These are phyloP conservation scores for Daldinia sp. DNA, from an alignment of 2,329 filamentous ascomycete species.

Conservation along the genomic window DNA sequence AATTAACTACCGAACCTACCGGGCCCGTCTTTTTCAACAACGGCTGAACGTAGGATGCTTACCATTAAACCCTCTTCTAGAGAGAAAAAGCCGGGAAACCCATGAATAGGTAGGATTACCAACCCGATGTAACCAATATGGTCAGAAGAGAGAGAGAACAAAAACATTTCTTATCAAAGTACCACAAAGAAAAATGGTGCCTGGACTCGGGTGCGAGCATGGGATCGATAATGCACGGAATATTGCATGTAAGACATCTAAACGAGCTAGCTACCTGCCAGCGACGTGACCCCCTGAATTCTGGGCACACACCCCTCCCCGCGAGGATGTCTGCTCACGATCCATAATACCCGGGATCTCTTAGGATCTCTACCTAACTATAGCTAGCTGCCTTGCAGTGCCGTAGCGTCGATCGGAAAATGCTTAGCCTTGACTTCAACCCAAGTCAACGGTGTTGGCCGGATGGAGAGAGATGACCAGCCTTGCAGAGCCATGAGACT, in stretches of 20 bases:
- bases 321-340: not conserved
- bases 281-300: conserved; percentile 2
- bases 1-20: conserved; percentile 1
- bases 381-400: conserved; percentile 4
- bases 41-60: conserved; percentile 7
- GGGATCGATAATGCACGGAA: conserved; percentile 25
- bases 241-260: conserved; percentile 29
- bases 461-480: conserved; percentile 12
- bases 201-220: conserved; percentile 20
- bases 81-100: not conserved
- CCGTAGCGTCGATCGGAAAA: conserved; percentile 13
- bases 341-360: conserved; percentile 2
- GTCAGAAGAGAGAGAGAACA: not conserved
- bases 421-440: conserved; percentile 18
- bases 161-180: conserved; percentile 1
- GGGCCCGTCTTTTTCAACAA: not conserved
- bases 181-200: conserved; percentile 7
- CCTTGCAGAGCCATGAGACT: conserved; percentile 13
- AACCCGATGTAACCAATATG: conserved; percentile 9
- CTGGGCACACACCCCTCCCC: not conserved
- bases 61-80: conserved; percentile 10
- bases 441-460: not conserved
- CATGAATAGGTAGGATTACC: conserved; percentile 10
- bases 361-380: not conserved
- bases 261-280: conserved; percentile 8